These are phyloP conservation scores for Solanum etuberosum DNA, from an alignment of 257 asterid genomes.

Conservation along the genomic window DNA sequence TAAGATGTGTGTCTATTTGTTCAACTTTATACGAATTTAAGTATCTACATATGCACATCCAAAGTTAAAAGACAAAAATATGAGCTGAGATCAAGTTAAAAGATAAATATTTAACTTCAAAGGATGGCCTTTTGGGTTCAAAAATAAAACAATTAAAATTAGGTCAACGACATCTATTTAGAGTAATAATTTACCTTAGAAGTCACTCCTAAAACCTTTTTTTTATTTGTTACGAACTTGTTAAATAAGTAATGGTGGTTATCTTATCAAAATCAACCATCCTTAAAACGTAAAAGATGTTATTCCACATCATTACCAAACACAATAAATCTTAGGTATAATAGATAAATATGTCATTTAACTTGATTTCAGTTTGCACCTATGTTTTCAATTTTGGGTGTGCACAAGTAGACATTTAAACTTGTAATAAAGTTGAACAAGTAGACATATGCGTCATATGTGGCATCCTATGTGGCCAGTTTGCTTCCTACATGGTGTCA, in stretches of 20 bases:
- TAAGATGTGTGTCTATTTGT: not conserved
- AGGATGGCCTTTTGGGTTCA: not conserved
- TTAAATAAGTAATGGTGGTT: not conserved
- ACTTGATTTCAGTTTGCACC: not conserved
- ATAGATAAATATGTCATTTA: too few species aligned
- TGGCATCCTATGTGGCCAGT: too few species aligned
- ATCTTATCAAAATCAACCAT: not conserved
- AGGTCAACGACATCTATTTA: not conserved
- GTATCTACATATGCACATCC: not conserved
- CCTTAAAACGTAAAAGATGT: not conserved
- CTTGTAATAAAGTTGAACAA: not conserved
- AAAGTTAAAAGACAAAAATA: not conserved
- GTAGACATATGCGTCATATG: not conserved
- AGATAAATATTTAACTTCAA: not conserved
- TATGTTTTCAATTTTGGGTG: not conserved
- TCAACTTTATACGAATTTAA: not conserved
- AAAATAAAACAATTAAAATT: not conserved
- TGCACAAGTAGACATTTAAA: too few species aligned
- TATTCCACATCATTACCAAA: not conserved
- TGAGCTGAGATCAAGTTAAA: too few species aligned
- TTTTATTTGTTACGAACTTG: not conserved
- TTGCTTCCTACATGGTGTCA: not conserved
- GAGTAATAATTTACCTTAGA: not conserved
- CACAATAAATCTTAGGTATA: not conserved
- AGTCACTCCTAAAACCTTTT: not conserved